Conservation (phyloP, 1,139 yeast genomes). For the Nakaseomyces kungkrabaensis region DNA sequence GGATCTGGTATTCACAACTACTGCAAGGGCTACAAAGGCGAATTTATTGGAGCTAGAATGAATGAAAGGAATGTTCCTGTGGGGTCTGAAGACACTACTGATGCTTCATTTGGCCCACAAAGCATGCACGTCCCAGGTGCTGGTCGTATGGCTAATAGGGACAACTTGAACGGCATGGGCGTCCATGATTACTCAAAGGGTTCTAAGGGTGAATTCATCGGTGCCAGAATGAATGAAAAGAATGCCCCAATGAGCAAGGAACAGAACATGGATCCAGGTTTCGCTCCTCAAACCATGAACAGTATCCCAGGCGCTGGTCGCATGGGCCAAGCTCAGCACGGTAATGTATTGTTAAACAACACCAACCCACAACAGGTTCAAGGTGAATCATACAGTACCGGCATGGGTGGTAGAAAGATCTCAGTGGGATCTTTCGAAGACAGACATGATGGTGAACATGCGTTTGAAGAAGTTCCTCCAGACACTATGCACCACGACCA, state of each 20-base stretch:
- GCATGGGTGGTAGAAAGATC: neutral
- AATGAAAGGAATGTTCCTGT: constrained; percentile 10
- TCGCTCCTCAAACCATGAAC: constrained; percentile 6
- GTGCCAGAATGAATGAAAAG: constrained; percentile 12
- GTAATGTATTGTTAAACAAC: neutral
- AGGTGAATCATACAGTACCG: neutral
- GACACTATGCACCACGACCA: neutral
- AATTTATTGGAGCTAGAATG: constrained; percentile 12
- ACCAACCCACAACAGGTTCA: neutral
- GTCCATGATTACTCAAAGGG: constrained; percentile 7
- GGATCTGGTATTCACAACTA: neutral
- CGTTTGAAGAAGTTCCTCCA: neutral
- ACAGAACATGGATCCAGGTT: constrained; percentile 8
- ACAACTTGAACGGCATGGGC: constrained; percentile 3
- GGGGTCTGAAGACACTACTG: constrained; percentile 8
- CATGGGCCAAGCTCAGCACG: constrained; percentile 3
- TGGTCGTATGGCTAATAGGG: constrained; percentile 8
- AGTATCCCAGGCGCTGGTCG: constrained; percentile 14
- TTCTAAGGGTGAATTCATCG: constrained; percentile 3
- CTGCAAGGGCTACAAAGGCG: constrained; percentile 2
- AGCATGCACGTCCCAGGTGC: constrained; percentile 13
- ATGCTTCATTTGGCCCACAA: constrained; percentile 8
- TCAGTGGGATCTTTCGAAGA: constrained; percentile 4
- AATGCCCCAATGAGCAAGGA: constrained; percentile 7
- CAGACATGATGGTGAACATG: neutral